A percentile compares a stretch with the other conserved stretches of the same genome.
phyloP scores from a whole-genome alignment of 306 rosid species.

The Quercus glauca region DNA sequence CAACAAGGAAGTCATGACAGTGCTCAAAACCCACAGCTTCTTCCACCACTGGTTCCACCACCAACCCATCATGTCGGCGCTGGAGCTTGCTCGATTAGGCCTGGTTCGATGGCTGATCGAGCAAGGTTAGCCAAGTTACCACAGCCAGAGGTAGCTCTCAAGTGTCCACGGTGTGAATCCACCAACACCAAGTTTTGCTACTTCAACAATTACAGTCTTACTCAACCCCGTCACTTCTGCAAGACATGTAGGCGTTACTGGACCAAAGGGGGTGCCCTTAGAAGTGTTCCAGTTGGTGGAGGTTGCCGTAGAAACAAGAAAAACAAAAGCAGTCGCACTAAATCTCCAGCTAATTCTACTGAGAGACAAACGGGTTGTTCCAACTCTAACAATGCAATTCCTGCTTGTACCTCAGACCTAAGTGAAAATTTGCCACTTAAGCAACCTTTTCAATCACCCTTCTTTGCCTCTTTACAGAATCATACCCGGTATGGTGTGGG shows the following conservation, averaged over 20 bases:
- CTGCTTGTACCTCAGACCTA: conserved; percentile 24
- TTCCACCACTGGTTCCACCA: conserved; percentile 48
- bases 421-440: conserved; percentile 34
- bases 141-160: conserved; percentile 72
- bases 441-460: conserved; percentile 49
- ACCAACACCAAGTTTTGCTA: conserved; percentile 89
- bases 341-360: conserved; percentile 47
- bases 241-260: conserved; percentile 92
- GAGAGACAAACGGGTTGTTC: conserved; percentile 32
- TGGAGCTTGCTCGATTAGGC: conserved; percentile 46
- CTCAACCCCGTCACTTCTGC: conserved; percentile 96
- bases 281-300: conserved; percentile 93
- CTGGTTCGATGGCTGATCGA: conserved; percentile 84
- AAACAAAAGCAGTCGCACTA: conserved; percentile 59
- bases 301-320: conserved; percentile 92
- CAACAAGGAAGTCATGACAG: conserved; percentile 30
- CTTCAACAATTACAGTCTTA: conserved; percentile 77
- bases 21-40: conserved; percentile 39
- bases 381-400: conserved; percentile 30
- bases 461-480: conserved; percentile 66
- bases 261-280: conserved; percentile 84
- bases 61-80: conserved; percentile 23
- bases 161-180: conserved; percentile 95
- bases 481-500: conserved; percentile 52
- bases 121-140: conserved; percentile 77